Evolutionary conservation across 169 alveolate species (phyloP).

Genomic region (Plasmodium gonderi): DNA sequence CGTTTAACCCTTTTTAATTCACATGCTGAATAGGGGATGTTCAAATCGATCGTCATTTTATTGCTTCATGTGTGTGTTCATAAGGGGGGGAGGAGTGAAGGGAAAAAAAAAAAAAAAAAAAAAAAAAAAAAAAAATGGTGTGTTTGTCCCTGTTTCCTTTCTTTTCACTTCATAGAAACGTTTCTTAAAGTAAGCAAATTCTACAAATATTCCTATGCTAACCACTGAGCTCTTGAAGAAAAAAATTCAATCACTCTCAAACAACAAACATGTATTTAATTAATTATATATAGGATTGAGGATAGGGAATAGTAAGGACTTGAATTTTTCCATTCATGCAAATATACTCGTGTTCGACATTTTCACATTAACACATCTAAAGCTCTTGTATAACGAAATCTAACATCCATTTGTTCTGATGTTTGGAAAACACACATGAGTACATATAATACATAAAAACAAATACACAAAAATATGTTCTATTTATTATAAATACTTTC

Average conservation of each 20-base stretch:
- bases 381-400: too few relatives aligned
- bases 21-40: conserved; percentile 88
- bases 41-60: conserved; percentile 83
- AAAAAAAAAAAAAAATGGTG: too few relatives aligned
- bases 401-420: too few relatives aligned
- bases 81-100: too few relatives aligned
- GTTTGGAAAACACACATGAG: background rate
- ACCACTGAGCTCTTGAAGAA: background rate
- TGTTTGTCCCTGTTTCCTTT: too few relatives aligned
- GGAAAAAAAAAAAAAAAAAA: too few relatives aligned
- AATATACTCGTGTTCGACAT: background rate
- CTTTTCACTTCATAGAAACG: background rate
- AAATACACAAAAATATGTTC: background rate
- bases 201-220: background rate
- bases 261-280: background rate
- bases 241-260: background rate
- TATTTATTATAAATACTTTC: background rate
- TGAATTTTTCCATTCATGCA: conserved; percentile 1
- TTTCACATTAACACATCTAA: too few relatives aligned
- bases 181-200: background rate
- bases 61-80: background rate
- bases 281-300: background rate
- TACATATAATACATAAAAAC: background rate
- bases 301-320: background rate
- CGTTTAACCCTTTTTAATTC: conserved; percentile 88